Base-by-base conservation (phyloP, 176 grass and related monocot genomes). In the Triticum dicoccoides region DNA sequence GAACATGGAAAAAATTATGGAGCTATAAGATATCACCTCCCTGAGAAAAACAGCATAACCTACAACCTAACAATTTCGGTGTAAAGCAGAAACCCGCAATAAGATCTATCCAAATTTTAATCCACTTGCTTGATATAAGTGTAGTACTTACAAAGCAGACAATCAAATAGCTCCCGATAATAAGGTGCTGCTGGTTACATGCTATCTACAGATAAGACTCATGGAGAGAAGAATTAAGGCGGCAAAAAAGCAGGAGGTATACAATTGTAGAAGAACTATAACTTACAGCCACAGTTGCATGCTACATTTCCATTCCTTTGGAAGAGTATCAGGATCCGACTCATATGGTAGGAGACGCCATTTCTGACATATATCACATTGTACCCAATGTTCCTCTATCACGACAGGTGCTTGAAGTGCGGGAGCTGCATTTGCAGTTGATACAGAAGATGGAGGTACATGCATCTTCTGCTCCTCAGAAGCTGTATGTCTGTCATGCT, bases 271-370 rank as follows among this genome's bases (percentile, higher is more conserved):
- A 52, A 84, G 65, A 67, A 76, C 34, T 82, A 81, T 39, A 87
- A 96, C 97, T 99, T 92, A 99, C 97, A 99, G 94, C 97, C 97
- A 99, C 11, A 88, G 84, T 56, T 90, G 94, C 90, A 99, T 88
- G 80, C 89, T 96, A 67, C 97, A 99, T 49, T 91, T 95, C 97
- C 97, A 99, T 80, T 96, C 94, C 80, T 91, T 90, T 8, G 94
- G 94, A 63, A 99, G 94, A 79, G 58, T 66, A 65, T 81, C 88
- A 70, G 87, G 87, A 87, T 93, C 83, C 52, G 86, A 91, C 69
- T 91, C 92, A 88, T 93, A 96, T 47, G 97, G 97, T 71, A 99
- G 85, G 30, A 99, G 92, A 91, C 97, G 93, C 97, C 97, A 99
- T 89, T 85, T 94, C 67, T 91, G 80, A 65, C 97, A 99, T 86